Conservation (phyloP, 2,329 filamentous ascomycete species). For the Cercospora sesami region DNA sequence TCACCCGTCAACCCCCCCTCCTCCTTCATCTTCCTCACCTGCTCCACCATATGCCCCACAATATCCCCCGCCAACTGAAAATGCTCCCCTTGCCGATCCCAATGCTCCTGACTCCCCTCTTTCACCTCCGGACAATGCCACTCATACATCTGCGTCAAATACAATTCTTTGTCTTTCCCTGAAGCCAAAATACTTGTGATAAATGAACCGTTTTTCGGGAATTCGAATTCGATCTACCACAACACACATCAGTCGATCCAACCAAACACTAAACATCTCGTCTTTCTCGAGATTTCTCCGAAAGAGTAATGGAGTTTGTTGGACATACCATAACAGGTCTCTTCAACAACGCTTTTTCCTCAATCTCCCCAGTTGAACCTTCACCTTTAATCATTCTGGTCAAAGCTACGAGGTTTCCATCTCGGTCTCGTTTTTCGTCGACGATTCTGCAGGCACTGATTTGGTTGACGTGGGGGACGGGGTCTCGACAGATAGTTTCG, state of each 20-base stretch:
- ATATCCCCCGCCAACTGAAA: conserved; percentile 8
- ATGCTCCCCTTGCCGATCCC: conserved; percentile 5
- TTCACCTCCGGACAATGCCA: conserved; percentile 11
- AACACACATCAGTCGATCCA: neutral
- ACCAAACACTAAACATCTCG: neutral
- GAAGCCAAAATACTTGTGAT: conserved; percentile 12
- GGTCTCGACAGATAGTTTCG: conserved; percentile 5
- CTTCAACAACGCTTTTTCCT: conserved; percentile 12
- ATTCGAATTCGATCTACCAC: conserved; percentile 10
- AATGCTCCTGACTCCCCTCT: conserved; percentile 10
- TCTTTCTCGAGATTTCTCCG: too few relatives aligned
- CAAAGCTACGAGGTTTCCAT: neutral
- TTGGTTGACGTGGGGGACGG: conserved; percentile 5
- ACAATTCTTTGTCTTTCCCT: conserved; percentile 2
- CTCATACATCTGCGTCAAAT: conserved; percentile 12
- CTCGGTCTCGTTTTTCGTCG: neutral
- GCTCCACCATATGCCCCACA: conserved; percentile 2
- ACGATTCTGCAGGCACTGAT: conserved; percentile 10
- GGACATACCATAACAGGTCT: conserved; percentile 5
- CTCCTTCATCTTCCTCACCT: conserved; percentile 7
- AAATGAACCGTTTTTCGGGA: conserved; percentile 1
- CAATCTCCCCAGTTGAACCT: neutral
- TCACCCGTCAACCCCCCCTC: neutral
- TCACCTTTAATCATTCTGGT: conserved; percentile 10
- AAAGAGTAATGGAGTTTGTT: too few relatives aligned